Conservation (phyloP, 2,329 filamentous ascomycete species). For the Colletotrichum costaricense region DNA sequence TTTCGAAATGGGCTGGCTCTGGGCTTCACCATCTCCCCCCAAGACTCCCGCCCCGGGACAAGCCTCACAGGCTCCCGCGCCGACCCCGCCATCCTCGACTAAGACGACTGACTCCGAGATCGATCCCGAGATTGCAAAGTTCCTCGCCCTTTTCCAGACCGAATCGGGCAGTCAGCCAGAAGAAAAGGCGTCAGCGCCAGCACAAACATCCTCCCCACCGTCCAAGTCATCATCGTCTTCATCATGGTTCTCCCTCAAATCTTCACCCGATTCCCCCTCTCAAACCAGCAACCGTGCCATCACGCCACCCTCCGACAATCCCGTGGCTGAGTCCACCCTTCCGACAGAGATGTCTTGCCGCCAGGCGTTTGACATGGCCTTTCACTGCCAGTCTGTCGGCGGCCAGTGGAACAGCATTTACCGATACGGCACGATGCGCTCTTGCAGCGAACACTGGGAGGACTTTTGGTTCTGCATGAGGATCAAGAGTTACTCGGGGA, state of each 20-base stretch:
- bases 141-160: constrained; percentile 59
- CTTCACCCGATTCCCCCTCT: constrained; percentile 39
- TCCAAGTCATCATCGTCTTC: constrained; percentile 42
- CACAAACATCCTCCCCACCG: constrained; percentile 38
- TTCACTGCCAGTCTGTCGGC: constrained; percentile 91
- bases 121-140: constrained; percentile 66
- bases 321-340: constrained; percentile 76
- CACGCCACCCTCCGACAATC: constrained; percentile 46
- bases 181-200: constrained; percentile 32
- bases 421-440: constrained; percentile 80
- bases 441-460: constrained; percentile 87
- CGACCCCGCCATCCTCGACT: constrained; percentile 36
- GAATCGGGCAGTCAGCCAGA: constrained; percentile 44
- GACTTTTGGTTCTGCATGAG: constrained; percentile 99
- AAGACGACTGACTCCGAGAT: constrained; percentile 36
- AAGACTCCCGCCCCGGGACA: constrained; percentile 42
- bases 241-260: constrained; percentile 46
- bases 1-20: constrained; percentile 71
- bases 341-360: constrained; percentile 90
- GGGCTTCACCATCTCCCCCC: constrained; percentile 56
- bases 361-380: constrained; percentile 89
- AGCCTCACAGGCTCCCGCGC: constrained; percentile 37
- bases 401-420: constrained; percentile 95
- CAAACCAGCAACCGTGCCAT: constrained; percentile 36
- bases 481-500: constrained; percentile 71